Conservation (phyloP, 495 filamentous ascomycete species). For the Aspergillus ellipticus region DNA sequence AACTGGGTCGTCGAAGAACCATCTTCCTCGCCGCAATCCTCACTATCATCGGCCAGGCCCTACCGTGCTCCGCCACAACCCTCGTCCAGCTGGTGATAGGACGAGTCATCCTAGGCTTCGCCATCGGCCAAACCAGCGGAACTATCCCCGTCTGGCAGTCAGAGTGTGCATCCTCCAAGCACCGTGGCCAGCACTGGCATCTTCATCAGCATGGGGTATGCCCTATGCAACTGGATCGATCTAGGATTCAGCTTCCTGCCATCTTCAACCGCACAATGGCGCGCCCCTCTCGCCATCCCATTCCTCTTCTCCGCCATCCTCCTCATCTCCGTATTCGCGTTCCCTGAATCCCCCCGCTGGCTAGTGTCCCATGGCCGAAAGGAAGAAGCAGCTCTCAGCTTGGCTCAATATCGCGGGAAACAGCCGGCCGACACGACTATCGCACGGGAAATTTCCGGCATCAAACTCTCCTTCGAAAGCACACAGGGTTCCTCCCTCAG, state of each 20-base stretch:
- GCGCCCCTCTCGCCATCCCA: constrained; percentile 34
- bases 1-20: constrained; percentile 48
- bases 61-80: constrained; percentile 50
- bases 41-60: constrained; percentile 53
- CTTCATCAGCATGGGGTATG: constrained; percentile 49
- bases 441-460: constrained; percentile 22
- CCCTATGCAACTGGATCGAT: constrained; percentile 35
- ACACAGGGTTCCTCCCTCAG: constrained; percentile 12
- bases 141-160: constrained; percentile 47
- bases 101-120: constrained; percentile 44
- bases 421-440: constrained; percentile 12
- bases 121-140: constrained; percentile 39
- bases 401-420: too few relatives aligned
- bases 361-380: neutral
- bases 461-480: constrained; percentile 29
- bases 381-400: constrained; percentile 6
- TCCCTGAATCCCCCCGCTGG: constrained; percentile 5
- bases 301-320: neutral
- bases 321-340: neutral
- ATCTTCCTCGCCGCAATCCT: constrained; percentile 50
- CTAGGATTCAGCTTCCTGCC: constrained; percentile 35
- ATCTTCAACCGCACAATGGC: constrained; percentile 37
- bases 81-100: constrained; percentile 58
- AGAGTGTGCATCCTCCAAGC: constrained; percentile 32
- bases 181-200: constrained; percentile 33